Evolutionary conservation across 257 asterid genomes (phyloP).

Genomic region (Jacaranda mimosifolia): DNA sequence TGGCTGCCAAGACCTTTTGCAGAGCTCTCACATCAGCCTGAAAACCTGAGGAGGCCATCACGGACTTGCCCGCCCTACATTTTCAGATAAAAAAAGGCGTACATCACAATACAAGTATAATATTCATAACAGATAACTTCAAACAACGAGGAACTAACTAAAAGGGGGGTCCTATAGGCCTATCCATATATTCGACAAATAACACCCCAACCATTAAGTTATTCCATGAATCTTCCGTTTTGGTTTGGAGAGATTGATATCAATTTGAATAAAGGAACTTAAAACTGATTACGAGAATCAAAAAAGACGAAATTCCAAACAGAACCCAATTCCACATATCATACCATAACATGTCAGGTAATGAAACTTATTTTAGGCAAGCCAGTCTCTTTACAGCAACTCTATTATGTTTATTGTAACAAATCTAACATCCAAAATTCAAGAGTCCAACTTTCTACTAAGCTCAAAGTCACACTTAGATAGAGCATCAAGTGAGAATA

Average conservation of each 20-base stretch:
- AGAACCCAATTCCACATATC: background rate
- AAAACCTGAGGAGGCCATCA: slow-evolving; percentile 96
- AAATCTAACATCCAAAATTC: background rate
- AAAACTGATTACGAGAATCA: background rate
- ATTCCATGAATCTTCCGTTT: background rate
- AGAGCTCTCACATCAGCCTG: slow-evolving; percentile 98
- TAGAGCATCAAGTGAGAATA: background rate
- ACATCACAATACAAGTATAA: slow-evolving; percentile 17
- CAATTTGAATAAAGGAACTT: background rate
- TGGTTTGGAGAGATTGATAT: background rate
- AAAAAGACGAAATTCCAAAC: background rate
- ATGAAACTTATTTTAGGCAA: background rate
- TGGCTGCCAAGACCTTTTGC: slow-evolving; percentile 74
- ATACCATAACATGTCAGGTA: background rate
- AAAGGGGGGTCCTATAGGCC: background rate
- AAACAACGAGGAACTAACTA: background rate
- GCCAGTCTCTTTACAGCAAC: background rate
- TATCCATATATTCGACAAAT: background rate
- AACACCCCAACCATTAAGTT: background rate
- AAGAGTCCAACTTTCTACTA: background rate
- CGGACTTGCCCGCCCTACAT: slow-evolving; percentile 81
- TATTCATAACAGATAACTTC: background rate
- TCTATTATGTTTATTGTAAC: background rate
- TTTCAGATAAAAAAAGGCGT: slow-evolving; percentile 29
- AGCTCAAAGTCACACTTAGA: background rate